Evolutionary conservation across 495 filamentous ascomycete genomes (phyloP).

Genomic region (Cairneyella variabilis): DNA sequence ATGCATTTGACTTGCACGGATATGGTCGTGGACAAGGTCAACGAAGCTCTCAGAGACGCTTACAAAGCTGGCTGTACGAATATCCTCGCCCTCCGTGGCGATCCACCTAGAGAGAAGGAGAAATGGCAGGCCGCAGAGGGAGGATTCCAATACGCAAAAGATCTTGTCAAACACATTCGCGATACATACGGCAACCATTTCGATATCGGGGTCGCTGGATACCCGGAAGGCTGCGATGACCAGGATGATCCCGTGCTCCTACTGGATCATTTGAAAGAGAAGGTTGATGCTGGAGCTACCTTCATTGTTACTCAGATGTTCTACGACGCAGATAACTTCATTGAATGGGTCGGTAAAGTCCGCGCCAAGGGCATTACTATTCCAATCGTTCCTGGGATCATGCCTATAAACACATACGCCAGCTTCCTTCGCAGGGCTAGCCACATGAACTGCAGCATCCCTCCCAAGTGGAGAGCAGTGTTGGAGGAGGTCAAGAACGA

Average conservation of each 20-base stretch:
- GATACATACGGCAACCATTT: slow-evolving; percentile 90
- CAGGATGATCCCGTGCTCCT: slow-evolving; percentile 78
- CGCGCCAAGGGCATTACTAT: slow-evolving; percentile 79
- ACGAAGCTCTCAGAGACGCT: slow-evolving; percentile 80
- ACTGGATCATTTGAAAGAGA: slow-evolving; percentile 94
- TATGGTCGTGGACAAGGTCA: slow-evolving; percentile 88
- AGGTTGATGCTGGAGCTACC: slow-evolving; percentile 88
- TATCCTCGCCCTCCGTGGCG: slow-evolving; percentile 90
- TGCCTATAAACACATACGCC: slow-evolving; percentile 96
- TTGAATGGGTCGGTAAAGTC: slow-evolving; percentile 83
- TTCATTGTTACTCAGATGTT: slow-evolving; percentile 99
- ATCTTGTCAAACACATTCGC: slow-evolving; percentile 91
- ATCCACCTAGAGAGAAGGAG: slow-evolving; percentile 92
- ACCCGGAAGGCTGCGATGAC: slow-evolving; percentile 95
- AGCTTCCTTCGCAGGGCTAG: slow-evolving; percentile 84
- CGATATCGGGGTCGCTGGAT: slow-evolving; percentile 95
- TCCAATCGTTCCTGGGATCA: slow-evolving; percentile 95
- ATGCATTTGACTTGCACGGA: slow-evolving; percentile 99
- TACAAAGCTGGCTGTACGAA: slow-evolving; percentile 97
- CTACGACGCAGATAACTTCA: slow-evolving; percentile 93
- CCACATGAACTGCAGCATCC: slow-evolving; percentile 82
- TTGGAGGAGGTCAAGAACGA: slow-evolving; percentile 96
- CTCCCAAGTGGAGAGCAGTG: slow-evolving; percentile 71
- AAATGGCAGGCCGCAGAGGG: slow-evolving; percentile 84
- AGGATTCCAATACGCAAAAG: slow-evolving; percentile 87